A percentile compares a stretch with the other conserved stretches of the same genome.
Conservation (phyloP, 106 monocot species). For the Dioscorea alata region DNA sequence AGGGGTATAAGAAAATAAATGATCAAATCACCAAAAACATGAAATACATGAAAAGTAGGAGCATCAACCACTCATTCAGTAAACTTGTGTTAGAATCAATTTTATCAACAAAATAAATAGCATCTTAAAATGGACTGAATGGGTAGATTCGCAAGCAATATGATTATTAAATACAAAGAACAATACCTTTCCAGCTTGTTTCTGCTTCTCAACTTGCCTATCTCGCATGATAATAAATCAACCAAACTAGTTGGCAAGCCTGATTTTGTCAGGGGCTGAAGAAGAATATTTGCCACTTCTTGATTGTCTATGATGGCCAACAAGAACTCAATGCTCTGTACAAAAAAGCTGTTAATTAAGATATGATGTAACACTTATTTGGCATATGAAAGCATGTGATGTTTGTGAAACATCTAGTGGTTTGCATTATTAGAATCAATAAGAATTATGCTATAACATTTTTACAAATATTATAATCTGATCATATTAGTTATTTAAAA, state of each 20-base stretch:
- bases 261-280: constrained; percentile 44
- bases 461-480: too few relatives aligned
- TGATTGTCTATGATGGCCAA: constrained; percentile 44
- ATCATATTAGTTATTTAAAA: too few relatives aligned
- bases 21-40: too few relatives aligned
- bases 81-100: too few relatives aligned
- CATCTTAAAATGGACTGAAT: too few relatives aligned
- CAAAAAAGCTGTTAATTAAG: background rate
- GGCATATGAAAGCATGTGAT: background rate
- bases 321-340: constrained; percentile 53
- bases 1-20: too few relatives aligned
- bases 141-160: background rate
- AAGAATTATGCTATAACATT: too few relatives aligned
- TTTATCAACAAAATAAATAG: too few relatives aligned
- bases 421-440: too few relatives aligned
- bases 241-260: constrained; percentile 39
- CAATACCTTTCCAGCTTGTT: constrained; percentile 46
- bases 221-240: constrained; percentile 39
- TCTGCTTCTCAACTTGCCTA: constrained; percentile 39
- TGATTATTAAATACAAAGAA: background rate
- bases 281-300: constrained; percentile 41
- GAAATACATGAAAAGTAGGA: too few relatives aligned
- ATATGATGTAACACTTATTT: background rate
- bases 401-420: too few relatives aligned
- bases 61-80: too few relatives aligned